These are phyloP conservation scores for Penicillium brasilianum DNA, from an alignment of 2,329 filamentous ascomycete species.

Conservation along the genomic window DNA sequence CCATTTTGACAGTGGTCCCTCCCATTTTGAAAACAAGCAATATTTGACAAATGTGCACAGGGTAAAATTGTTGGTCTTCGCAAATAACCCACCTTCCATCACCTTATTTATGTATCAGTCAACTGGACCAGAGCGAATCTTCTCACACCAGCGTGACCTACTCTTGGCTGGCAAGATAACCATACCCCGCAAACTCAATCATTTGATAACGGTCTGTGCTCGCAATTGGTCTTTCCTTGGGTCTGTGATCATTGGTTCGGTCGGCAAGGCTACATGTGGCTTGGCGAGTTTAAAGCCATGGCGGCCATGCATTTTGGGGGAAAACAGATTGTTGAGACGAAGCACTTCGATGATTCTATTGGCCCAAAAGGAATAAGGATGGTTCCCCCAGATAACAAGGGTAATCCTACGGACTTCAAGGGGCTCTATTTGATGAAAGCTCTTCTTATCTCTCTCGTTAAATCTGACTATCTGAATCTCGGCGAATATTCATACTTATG, in stretches of 20 bases:
- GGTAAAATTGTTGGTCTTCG: not conserved
- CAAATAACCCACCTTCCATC: not conserved
- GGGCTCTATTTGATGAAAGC: not conserved
- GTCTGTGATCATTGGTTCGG: conserved; percentile 22
- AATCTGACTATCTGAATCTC: not conserved
- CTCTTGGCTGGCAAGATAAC: not conserved
- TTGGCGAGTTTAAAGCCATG: conserved; percentile 10
- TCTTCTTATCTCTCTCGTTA: not conserved
- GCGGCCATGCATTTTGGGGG: not conserved
- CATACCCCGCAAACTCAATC: conserved; percentile 17
- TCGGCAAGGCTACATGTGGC: conserved; percentile 27
- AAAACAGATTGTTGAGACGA: not conserved
- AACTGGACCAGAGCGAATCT: not conserved
- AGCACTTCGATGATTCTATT: not conserved
- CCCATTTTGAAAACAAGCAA: conserved; percentile 2
- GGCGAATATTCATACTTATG: not conserved
- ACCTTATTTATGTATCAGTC: conserved; percentile 1
- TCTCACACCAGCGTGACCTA: not conserved
- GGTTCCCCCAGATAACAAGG: conserved; percentile 11
- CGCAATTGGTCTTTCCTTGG: not conserved
- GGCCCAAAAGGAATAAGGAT: not conserved
- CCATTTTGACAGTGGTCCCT: conserved; percentile 2
- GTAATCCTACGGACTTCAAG: not conserved
- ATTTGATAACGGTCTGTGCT: conserved; percentile 12
- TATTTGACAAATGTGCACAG: not conserved